Evolutionary conservation across 495 filamentous ascomycete genomes (phyloP).

Genomic region (Daldinia concentrica): DNA sequence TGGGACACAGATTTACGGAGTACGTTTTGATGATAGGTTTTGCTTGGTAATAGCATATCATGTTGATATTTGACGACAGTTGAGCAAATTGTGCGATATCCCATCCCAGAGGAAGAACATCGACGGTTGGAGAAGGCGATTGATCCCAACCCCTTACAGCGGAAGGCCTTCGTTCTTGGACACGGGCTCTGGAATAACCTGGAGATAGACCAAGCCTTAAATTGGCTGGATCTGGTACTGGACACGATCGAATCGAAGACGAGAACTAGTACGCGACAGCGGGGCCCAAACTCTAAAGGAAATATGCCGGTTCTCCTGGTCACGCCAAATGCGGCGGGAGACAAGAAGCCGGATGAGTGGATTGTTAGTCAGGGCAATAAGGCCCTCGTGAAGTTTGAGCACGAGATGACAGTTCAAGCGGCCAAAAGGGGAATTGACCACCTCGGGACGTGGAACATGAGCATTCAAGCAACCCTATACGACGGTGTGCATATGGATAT

Average conservation of each 20-base stretch:
- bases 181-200: slow-evolving; percentile 64
- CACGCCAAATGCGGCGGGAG: slow-evolving; percentile 63
- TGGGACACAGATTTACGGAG: slow-evolving; percentile 52
- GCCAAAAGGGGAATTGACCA: slow-evolving; percentile 56
- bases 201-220: slow-evolving; percentile 55
- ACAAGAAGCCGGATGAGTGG: slow-evolving; percentile 63
- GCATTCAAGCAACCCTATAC: slow-evolving; percentile 60
- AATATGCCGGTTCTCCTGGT: slow-evolving; percentile 57
- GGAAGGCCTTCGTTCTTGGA: slow-evolving; percentile 60
- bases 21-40: slow-evolving; percentile 11
- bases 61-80: slow-evolving; percentile 45
- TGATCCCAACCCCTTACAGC: slow-evolving; percentile 48
- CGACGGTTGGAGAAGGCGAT: slow-evolving; percentile 52
- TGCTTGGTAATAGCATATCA: slow-evolving; percentile 1
- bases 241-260: slow-evolving; percentile 44
- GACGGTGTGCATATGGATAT: slow-evolving; percentile 65
- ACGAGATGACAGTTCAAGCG: slow-evolving; percentile 52
- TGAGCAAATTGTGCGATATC: slow-evolving; percentile 60
- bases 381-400: slow-evolving; percentile 59
- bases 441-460: slow-evolving; percentile 65
- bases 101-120: slow-evolving; percentile 56
- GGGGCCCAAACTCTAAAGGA: slow-evolving; percentile 17
- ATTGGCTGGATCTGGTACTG: slow-evolving; percentile 57
- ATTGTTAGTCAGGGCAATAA: slow-evolving; percentile 62
- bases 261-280: slow-evolving; percentile 31